These are phyloP conservation scores for Emericellopsis atlantica DNA, from an alignment of 2,329 filamentous ascomycete species.

Conservation along the genomic window DNA sequence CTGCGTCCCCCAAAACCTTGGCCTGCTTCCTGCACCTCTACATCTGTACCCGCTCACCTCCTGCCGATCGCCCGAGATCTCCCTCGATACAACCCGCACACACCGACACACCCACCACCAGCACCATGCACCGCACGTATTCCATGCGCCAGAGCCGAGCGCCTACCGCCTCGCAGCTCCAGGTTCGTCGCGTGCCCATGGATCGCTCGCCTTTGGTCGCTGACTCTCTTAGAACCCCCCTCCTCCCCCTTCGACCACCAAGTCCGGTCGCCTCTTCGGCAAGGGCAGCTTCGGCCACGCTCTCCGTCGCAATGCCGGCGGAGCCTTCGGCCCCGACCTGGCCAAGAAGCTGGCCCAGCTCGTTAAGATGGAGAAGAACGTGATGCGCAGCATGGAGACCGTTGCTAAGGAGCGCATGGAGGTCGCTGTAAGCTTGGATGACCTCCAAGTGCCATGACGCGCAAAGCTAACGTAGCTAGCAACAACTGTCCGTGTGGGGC, in stretches of 20 bases:
- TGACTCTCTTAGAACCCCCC: conserved; percentile 62
- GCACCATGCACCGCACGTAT: conserved; percentile 90
- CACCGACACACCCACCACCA: conserved; percentile 3
- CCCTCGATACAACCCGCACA: background rate
- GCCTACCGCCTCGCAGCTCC: conserved; percentile 74
- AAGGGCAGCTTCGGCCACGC: conserved; percentile 66
- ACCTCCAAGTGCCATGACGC: background rate
- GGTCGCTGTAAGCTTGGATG: conserved; percentile 62
- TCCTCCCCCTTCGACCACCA: conserved; percentile 82
- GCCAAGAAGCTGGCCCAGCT: conserved; percentile 96
- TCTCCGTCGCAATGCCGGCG: conserved; percentile 61
- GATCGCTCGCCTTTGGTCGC: background rate
- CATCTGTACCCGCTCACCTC: too few species aligned
- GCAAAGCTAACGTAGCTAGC: conserved; percentile 34
- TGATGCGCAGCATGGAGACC: conserved; percentile 95
- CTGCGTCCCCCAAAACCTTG: too few species aligned
- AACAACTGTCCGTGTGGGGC: conserved; percentile 98
- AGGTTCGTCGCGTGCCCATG: conserved; percentile 26
- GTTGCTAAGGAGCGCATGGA: conserved; percentile 97
- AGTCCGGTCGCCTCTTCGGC: conserved; percentile 81
- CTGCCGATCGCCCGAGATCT: background rate
- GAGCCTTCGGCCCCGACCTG: conserved; percentile 72
- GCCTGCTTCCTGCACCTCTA: too few species aligned
- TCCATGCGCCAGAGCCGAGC: conserved; percentile 96
- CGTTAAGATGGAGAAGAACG: conserved; percentile 99